Evolutionary conservation across 108 stramenopile species (phyloP).

Genomic region (Pseudonitzschia multiseries): DNA sequence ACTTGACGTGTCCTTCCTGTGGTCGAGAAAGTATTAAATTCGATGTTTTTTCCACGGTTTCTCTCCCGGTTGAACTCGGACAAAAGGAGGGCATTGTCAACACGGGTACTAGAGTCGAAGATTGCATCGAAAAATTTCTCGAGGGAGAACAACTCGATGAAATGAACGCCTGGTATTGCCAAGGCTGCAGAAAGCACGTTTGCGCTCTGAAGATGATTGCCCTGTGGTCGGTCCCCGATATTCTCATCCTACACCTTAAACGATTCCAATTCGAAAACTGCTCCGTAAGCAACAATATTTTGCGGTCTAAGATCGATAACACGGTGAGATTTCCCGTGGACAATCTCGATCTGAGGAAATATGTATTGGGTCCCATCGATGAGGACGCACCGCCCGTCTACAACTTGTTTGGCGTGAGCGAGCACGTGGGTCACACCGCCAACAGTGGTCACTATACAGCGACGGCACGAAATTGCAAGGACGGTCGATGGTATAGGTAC

Average conservation of each 20-base stretch:
- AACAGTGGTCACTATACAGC: conserved; percentile 88
- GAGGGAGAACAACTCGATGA: conserved; percentile 85
- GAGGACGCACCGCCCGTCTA: conserved; percentile 77
- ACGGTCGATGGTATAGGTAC: conserved; percentile 79
- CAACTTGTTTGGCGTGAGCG: conserved; percentile 80
- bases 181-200: conserved; percentile 75
- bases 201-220: conserved; percentile 83
- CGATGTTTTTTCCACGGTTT: conserved; percentile 86
- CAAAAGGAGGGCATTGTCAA: conserved; percentile 29
- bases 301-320: conserved; percentile 77
- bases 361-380: conserved; percentile 72
- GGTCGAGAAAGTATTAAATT: conserved; percentile 85
- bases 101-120: conserved; percentile 46
- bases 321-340: conserved; percentile 76
- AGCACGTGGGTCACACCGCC: conserved; percentile 76
- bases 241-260: conserved; percentile 79
- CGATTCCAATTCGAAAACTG: conserved; percentile 78
- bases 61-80: conserved; percentile 64
- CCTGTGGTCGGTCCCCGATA: conserved; percentile 80
- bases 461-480: conserved; percentile 77
- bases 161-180: conserved; percentile 84
- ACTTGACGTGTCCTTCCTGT: conserved; percentile 86
- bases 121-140: conserved; percentile 80
- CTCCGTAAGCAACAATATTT: conserved; percentile 47
- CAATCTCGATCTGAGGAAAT: conserved; percentile 57